These are phyloP conservation scores for Candida saitoana DNA, from an alignment of 805 yeast species.

Conservation along the genomic window DNA sequence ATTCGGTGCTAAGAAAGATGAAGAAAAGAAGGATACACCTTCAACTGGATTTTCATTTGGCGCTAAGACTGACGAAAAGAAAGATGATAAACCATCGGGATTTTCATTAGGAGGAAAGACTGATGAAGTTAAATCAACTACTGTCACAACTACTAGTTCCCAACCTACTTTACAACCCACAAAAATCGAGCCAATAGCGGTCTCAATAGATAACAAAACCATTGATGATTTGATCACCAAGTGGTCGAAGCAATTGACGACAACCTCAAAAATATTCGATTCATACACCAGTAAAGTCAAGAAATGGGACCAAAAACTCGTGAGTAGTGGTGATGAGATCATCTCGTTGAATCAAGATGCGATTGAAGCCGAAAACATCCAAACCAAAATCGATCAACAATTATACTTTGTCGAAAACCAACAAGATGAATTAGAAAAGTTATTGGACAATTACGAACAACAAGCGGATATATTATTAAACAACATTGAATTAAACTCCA, in stretches of 20 bases:
- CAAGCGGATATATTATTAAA: conserved; percentile 55
- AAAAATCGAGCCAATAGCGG: conserved; percentile 59
- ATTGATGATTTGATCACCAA: conserved; percentile 87
- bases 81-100: conserved; percentile 19
- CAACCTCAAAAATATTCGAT: conserved; percentile 70
- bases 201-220: conserved; percentile 84
- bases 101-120: conserved; percentile 12
- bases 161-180: conserved; percentile 43
- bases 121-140: conserved; percentile 12
- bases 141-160: conserved; percentile 10
- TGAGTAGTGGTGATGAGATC: conserved; percentile 81
- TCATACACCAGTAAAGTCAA: conserved; percentile 69
- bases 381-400: conserved; percentile 81
- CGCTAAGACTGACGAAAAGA: conserved; percentile 13
- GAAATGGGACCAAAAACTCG: conserved; percentile 81
- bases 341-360: conserved; percentile 74
- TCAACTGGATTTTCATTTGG: conserved; percentile 17
- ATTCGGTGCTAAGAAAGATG: conserved; percentile 19
- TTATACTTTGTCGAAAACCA: conserved; percentile 82
- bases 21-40: conserved; percentile 14
- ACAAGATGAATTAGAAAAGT: conserved; percentile 82
- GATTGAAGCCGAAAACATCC: conserved; percentile 78
- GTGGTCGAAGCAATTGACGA: conserved; percentile 85
- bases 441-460: conserved; percentile 77
- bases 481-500: conserved; percentile 30